A percentile compares a stretch with the other conserved stretches of the same genome.
phyloP scores from a whole-genome alignment of 371 early-diverging fungal species.

The Massospora cicadina region DNA sequence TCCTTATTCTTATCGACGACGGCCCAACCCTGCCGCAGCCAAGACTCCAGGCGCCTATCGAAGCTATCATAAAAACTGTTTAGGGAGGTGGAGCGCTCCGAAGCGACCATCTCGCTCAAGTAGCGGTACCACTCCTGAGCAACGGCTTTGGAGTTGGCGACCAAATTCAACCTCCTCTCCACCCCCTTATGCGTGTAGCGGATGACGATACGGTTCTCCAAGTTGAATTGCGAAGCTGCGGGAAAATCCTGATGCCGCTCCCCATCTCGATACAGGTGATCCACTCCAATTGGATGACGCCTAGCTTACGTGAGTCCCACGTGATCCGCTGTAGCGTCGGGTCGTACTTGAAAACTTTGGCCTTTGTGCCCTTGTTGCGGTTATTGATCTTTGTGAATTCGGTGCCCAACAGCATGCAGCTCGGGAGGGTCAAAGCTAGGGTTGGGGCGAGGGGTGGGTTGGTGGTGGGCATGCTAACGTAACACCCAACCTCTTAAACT shows the following conservation, averaged over 20 bases:
- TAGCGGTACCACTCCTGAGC: background rate
- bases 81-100: background rate
- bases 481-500: too few relatives aligned
- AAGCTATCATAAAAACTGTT: background rate
- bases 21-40: slow-evolving; percentile 3
- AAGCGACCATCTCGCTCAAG: background rate
- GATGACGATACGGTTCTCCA: background rate
- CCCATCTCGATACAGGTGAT: background rate
- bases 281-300: slow-evolving; percentile 10
- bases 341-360: slow-evolving; percentile 3
- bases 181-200: background rate
- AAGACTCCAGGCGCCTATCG: slow-evolving; percentile 2
- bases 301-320: slow-evolving; percentile 2
- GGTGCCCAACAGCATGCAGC: slow-evolving; percentile 6
- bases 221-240: background rate
- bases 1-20: slow-evolving; percentile 8
- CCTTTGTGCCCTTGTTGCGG: background rate
- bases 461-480: too few relatives aligned
- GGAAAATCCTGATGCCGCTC: background rate
- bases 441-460: too few relatives aligned
- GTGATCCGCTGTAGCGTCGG: background rate
- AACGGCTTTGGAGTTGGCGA: background rate
- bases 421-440: background rate
- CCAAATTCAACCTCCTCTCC: background rate
- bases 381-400: slow-evolving; percentile 3